Base-by-base conservation (phyloP, 225 moss, liverwort and hornwort species). In the Polytrichum commune region DNA sequence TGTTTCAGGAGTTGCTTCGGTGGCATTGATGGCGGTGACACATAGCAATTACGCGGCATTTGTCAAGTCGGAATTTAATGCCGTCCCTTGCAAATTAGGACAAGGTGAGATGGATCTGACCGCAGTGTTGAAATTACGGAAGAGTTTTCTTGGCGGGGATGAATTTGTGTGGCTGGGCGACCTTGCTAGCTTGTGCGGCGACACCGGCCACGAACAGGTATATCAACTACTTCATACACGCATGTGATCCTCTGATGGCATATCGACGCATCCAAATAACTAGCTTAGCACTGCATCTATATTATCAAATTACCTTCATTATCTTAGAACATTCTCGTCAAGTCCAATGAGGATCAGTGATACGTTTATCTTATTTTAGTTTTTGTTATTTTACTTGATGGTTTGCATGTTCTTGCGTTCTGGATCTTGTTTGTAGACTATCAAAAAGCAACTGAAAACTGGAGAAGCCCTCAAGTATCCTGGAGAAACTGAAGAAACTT, bases 21-120 rank as follows among this genome's bases (percentile, higher is more conserved):
- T 60, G 58, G 58, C 58, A 19, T 19, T 23, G 58, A 19, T 60
- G 58, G 58, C 58, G 58, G 23, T 29, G 29, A 29, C 29, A 64
- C 26, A 24, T 30, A 68, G 35, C 18, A 68, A 54, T 30, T 68
- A 68, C 53, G 19, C n/a, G 13, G 68, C 18, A 19, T 68, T 68
- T 54, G 53, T 68, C 19, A 68, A 68, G 68, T 46, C 29, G 4
- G 68, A 46, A 30, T 30, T 68, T 8, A 19, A 46, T n/a, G 68
- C 68, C 7, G 68, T 68, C 25, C 68, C 68, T 57, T 18, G 16
- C 0, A 22, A 22, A 18, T 18, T 57, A 57, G 56, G 1, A 22
- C 10, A 19, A 57, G 19, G 19, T 16, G 5, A 19, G 18, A 57
- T 57, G 56, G 18, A 22, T 57, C 56, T 57, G 56, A 57, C 56